Conservation (phyloP, 805 yeast species). For the Cyberlindnera mississippiensis region DNA sequence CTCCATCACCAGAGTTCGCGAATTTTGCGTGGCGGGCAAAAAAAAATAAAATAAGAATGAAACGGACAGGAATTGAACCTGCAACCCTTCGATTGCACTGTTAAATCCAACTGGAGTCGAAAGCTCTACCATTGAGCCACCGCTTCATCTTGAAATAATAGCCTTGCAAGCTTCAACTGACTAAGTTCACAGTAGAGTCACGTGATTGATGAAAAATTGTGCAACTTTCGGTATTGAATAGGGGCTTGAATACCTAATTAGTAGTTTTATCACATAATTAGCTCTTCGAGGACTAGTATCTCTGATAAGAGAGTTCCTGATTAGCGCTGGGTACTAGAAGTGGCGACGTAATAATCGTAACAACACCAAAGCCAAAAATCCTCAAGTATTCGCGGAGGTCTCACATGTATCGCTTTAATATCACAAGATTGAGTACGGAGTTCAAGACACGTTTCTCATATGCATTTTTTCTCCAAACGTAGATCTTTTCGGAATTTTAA, state of each 20-base stretch:
- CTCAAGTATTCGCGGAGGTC: no score
- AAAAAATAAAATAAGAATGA: slow-evolving; percentile 41
- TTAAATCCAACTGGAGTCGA: slow-evolving; percentile 55
- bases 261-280: neutral
- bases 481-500: no score
- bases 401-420: no score
- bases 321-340: no score
- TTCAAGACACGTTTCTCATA: no score
- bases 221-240: neutral
- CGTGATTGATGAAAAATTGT: neutral
- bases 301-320: no score
- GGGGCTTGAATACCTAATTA: no score
- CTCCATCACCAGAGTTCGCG: neutral
- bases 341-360: no score
- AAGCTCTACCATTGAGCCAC: slow-evolving; percentile 81
- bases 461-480: no score
- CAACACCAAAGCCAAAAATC: no score
- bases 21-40: neutral
- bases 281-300: no score
- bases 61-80: slow-evolving; percentile 87
- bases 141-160: slow-evolving; percentile 43
- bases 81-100: slow-evolving; percentile 72
- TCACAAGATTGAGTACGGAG: no score
- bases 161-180: neutral
- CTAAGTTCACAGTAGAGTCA: neutral